Conservation (phyloP, 495 filamentous ascomycete species). For the Lepidopterella palustris region DNA sequence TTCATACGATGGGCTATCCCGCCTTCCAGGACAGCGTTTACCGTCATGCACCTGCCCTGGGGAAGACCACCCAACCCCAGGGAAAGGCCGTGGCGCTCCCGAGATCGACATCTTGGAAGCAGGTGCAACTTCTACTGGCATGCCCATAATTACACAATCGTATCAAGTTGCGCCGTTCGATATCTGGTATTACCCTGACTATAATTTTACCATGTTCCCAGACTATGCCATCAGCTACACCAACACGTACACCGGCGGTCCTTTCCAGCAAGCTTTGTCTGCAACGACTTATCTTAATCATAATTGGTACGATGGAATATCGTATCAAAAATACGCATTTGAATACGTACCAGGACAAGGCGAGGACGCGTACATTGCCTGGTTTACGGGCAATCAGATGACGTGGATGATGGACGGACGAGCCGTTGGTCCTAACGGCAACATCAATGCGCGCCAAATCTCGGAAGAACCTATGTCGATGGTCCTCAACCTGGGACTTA, state of each 20-base stretch:
- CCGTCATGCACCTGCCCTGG: conserved; percentile 62
- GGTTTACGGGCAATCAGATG: conserved; percentile 60
- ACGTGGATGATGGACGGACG: conserved; percentile 64
- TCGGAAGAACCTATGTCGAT: conserved; percentile 65
- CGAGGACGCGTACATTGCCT: conserved; percentile 51
- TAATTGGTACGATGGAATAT: conserved; percentile 67
- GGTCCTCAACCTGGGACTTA: conserved; percentile 68
- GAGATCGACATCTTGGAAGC: conserved; percentile 76
- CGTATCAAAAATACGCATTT: conserved; percentile 66
- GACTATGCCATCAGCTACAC: conserved; percentile 51
- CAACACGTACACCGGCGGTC: conserved; percentile 61
- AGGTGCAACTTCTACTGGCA: conserved; percentile 52
- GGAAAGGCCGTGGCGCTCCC: conserved; percentile 63
- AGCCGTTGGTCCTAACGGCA: conserved; percentile 66
- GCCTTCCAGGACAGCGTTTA: conserved; percentile 64
- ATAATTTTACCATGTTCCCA: conserved; percentile 50
- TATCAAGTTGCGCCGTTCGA: conserved; percentile 72
- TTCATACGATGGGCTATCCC: conserved; percentile 58
- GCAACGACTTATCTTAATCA: conserved; percentile 66
- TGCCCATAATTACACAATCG: conserved; percentile 51
- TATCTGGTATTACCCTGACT: conserved; percentile 67
- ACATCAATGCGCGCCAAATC: conserved; percentile 62
- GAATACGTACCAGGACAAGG: conserved; percentile 61
- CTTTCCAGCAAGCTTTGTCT: conserved; percentile 68
- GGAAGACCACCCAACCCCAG: conserved; percentile 64